Conservation (phyloP, 495 filamentous ascomycete genomes). For the Apiosordaria backusii region DNA sequence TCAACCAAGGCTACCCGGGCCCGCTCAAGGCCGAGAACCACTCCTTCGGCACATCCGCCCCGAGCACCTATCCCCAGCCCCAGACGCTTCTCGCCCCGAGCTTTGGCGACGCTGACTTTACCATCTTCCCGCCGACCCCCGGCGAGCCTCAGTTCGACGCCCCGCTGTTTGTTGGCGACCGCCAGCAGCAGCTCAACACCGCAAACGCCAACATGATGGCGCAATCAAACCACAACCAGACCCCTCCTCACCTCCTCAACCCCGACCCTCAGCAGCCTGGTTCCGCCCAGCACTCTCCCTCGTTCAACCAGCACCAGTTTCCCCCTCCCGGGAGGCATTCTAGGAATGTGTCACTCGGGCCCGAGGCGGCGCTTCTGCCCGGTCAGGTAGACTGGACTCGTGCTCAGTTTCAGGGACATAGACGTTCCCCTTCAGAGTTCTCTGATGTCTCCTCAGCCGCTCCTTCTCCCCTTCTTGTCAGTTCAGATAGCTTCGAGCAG, state of each 20-base stretch:
- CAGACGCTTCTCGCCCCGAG: slow-evolving; percentile 36
- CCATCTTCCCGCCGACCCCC: slow-evolving; percentile 45
- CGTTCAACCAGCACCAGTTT: slow-evolving; percentile 56
- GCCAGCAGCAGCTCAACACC: slow-evolving; percentile 55
- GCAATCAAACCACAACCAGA: slow-evolving; percentile 55
- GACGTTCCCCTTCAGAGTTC: slow-evolving; percentile 82
- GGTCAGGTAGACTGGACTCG: slow-evolving; percentile 70
- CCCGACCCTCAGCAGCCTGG: slow-evolving; percentile 51
- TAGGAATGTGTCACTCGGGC: slow-evolving; percentile 75
- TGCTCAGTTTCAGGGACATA: slow-evolving; percentile 68
- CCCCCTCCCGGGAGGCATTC: slow-evolving; percentile 60
- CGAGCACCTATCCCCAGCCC: slow-evolving; percentile 28
- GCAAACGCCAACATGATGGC: slow-evolving; percentile 65
- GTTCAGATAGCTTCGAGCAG: slow-evolving; percentile 74
- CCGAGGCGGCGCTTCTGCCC: slow-evolving; percentile 67
- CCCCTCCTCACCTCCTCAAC: slow-evolving; percentile 67
- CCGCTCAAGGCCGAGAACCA: slow-evolving; percentile 34
- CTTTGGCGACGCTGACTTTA: slow-evolving; percentile 51
- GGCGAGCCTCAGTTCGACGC: slow-evolving; percentile 45
- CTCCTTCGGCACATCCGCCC: slow-evolving; percentile 28
- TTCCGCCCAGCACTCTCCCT: slow-evolving; percentile 55
- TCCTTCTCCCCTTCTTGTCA: slow-evolving; percentile 74
- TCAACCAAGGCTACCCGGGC: slow-evolving; percentile 39
- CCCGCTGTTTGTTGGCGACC: slow-evolving; percentile 46
- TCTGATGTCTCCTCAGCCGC: slow-evolving; percentile 80